A percentile compares a stretch with the other conserved stretches of the same genome.
These are phyloP conservation scores for Podospora anserina DNA, from an alignment of 495 filamentous ascomycete species.

Conservation along the genomic window DNA sequence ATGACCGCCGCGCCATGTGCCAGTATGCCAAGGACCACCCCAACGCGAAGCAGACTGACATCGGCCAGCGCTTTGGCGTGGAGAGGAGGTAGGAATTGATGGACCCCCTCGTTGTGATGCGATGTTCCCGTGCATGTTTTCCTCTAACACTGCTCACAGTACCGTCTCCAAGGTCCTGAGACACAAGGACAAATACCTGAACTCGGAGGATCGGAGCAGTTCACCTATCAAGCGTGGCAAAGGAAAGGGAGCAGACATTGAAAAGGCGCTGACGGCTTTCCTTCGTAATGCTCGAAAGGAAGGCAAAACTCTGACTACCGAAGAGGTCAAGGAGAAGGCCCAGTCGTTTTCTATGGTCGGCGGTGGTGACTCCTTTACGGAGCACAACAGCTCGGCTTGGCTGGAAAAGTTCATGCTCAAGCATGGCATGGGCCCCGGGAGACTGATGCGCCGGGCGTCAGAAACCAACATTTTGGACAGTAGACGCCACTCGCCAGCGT, in stretches of 20 bases:
- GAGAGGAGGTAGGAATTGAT: conserved; percentile 78
- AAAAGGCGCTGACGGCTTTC: conserved; percentile 90
- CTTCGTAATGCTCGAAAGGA: conserved; percentile 74
- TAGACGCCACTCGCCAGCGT: conserved; percentile 50
- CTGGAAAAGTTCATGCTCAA: conserved; percentile 97
- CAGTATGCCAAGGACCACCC: conserved; percentile 93
- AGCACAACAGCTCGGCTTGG: conserved; percentile 73
- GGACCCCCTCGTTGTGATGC: neutral
- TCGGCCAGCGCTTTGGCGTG: conserved; percentile 94
- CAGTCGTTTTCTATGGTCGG: conserved; percentile 75
- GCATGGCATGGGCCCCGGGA: conserved; percentile 68
- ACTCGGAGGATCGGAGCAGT: conserved; percentile 77
- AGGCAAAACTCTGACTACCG: conserved; percentile 74
- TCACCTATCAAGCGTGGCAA: conserved; percentile 88
- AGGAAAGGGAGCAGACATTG: conserved; percentile 91
- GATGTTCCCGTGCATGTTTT: neutral
- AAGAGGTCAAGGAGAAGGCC: conserved; percentile 83
- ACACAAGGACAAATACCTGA: conserved; percentile 95
- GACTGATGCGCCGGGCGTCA: conserved; percentile 65
- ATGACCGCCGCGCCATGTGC: conserved; percentile 90
- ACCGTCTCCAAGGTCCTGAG: conserved; percentile 97
- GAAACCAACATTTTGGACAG: conserved; percentile 61
- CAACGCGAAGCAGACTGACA: conserved; percentile 94
- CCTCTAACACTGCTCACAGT: conserved; percentile 47
- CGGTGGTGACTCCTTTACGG: conserved; percentile 66